phyloP scores from a whole-genome alignment of 2,329 filamentous ascomycete species.

The Sclerotinia nivalis region DNA sequence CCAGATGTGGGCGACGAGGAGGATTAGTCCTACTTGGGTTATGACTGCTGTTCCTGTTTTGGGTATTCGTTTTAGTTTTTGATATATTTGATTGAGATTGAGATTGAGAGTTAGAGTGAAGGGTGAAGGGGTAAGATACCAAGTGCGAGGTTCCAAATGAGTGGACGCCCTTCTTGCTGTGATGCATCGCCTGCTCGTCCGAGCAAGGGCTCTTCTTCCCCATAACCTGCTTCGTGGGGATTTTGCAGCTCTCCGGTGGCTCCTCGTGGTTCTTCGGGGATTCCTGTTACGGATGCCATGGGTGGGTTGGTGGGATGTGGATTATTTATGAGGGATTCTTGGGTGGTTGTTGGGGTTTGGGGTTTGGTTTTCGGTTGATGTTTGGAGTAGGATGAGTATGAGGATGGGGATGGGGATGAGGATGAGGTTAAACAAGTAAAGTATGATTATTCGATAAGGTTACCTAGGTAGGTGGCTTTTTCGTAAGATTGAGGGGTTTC shows the following conservation, averaged over 20 bases:
- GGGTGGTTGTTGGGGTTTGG: neutral
- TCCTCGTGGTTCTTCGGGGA: constrained; percentile 52
- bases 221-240: constrained; percentile 37
- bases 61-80: constrained; percentile 31
- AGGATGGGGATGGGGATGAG: no score
- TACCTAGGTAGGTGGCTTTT: no score
- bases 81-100: neutral
- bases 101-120: neutral
- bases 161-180: constrained; percentile 63
- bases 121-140: constrained; percentile 51
- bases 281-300: constrained; percentile 71
- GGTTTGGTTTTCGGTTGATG: neutral
- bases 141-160: constrained; percentile 71
- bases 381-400: no score
- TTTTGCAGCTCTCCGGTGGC: constrained; percentile 37
- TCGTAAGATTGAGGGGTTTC: no score
- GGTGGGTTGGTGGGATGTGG: neutral
- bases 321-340: neutral
- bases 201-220: constrained; percentile 69
- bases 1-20: constrained; percentile 78
- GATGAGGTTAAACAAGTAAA: no score
- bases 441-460: no score
- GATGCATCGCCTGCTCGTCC: constrained; percentile 71
- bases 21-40: constrained; percentile 74
- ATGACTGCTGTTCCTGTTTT: constrained; percentile 73